Base-by-base conservation (phyloP, 2,329 filamentous ascomycete species). In the Colletotrichum graminicola region DNA sequence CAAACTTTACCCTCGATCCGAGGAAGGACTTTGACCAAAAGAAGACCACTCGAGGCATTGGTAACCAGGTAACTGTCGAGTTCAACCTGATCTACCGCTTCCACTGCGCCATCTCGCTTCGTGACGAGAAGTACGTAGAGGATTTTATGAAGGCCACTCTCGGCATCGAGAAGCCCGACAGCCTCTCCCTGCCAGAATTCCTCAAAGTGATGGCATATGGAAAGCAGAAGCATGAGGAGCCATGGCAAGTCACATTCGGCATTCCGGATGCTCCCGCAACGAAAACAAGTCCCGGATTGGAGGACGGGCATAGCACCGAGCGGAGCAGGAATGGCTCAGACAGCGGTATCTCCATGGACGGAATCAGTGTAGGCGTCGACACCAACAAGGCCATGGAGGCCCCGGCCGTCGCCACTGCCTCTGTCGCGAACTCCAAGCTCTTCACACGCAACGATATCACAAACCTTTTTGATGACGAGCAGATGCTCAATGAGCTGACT, bases 41-140 rank as follows among this genome's bases (percentile, higher is more conserved):
- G 16, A 74, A 74, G 1, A 71, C 75, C n/a, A 78, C 81, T 2
- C 76, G 81, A 34, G 85, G 82, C 3, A 80, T 82, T 10, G 86
- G 86, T 12, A 88, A 88, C 73, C 85, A 87, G 71, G 83, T 86
- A 52, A 83, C 82, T 4, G 82, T 83, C 39, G 86, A 88, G 74
- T 88, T 88, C 76, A 87, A 88, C 73, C 77, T 88, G 36, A 79
- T 87, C 11, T 88, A 88, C 73, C 81, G 86, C 6, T 87, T 84
- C 81, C 85, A 87, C 71, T 78, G 81, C 45, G 79, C 82, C 5
- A 79, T 86, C 5, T 84, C 82, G 4, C 69, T 76, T 26, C 77
- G 78, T 11, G 85, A 87, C 73, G 84, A 84, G 67, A 76, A 80
- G 47, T 51, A 51, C 47, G 23, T n/a, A 16, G 12, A 51, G 23